These are phyloP conservation scores for Orbilia ellipsospora DNA, from an alignment of 2,329 filamentous ascomycete genomes.

Conservation along the genomic window DNA sequence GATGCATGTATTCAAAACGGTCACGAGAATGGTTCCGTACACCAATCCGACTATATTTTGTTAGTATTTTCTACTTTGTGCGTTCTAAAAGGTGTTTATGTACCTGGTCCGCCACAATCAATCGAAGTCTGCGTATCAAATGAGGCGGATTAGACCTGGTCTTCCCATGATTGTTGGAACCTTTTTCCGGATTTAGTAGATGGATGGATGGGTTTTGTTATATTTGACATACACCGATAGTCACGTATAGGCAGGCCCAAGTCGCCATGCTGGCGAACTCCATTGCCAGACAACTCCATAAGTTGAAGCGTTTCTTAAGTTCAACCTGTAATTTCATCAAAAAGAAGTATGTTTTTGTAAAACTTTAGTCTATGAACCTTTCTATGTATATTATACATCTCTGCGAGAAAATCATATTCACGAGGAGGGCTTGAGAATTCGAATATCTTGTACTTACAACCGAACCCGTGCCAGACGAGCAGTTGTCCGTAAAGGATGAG, in stretches of 20 bases:
- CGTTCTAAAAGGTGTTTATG: conserved; percentile 6
- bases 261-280: conserved; percentile 55
- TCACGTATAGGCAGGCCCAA: conserved; percentile 53
- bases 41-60: conserved; percentile 36
- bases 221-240: conserved; percentile 51
- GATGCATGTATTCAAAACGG: conserved; percentile 49
- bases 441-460: conserved; percentile 41
- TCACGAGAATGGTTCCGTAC: conserved; percentile 53
- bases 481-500: conserved; percentile 51
- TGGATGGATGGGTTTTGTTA: neutral
- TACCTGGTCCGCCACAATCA: conserved; percentile 53
- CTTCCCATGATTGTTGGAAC: neutral
- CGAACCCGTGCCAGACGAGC: conserved; percentile 52
- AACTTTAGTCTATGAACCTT: conserved; percentile 19
- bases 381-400: conserved; percentile 19
- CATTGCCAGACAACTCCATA: conserved; percentile 54
- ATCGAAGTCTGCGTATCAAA: conserved; percentile 45
- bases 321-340: conserved; percentile 36
- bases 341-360: conserved; percentile 6
- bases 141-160: conserved; percentile 32
- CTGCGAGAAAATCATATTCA: neutral
- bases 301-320: conserved; percentile 53
- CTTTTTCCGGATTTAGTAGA: neutral
- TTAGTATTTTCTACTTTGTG: neutral
- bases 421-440: conserved; percentile 3